Evolutionary conservation across 1,284 basidiomycete species (phyloP), one percentile per base, ranked within the genome.

Genomic region (Naganishia albida): DNA sequence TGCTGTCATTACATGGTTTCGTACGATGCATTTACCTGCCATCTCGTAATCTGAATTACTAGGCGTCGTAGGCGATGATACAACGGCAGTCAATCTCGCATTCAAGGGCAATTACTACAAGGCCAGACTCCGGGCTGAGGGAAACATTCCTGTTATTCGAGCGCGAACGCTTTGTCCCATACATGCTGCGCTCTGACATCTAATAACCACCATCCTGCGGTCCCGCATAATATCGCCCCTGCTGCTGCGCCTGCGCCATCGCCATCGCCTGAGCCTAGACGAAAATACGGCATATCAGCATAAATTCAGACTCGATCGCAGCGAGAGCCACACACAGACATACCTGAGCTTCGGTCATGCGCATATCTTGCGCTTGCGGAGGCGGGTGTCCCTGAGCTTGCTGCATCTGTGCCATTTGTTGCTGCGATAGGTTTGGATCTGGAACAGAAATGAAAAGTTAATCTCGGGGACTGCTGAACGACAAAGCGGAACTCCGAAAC

Each of bases 231-330:
- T 62, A 62, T 23, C 59, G 23, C 28, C 48, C 59, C 18, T 54
- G 52, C 38, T 52, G 59, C 30, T 62, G 68, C 1, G 66, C 68
- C 42, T 67, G 65, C 1, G 65, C 63, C 25, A 62, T 39, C 20
- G 59, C 59, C 38, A 59, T 38, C 12, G 56, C 56, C 30, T 59
- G 23, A 7, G 49, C 49, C 44, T 38, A 30, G 7, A 20, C 43
- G 28, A 30, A n/a, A 15, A 34, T 34, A 34, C 34, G 10, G 34
- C 34, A 46, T n/a, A 46, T 46, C 20, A 48, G n/a, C 8, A 4
- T 16, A 16, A 7, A 28, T 16, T 23, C 44, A 23, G 6, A 30
- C 16, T 28, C 4, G 7, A 34, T 38, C 34, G 16, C 13, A 28
- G 39, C 7, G 40, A 54, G n/a, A 20, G 52, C 40, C n/a, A 12